phyloP scores from a whole-genome alignment of 2,329 filamentous ascomycete genomes.

The Phyllosticta paracitricarpa region DNA sequence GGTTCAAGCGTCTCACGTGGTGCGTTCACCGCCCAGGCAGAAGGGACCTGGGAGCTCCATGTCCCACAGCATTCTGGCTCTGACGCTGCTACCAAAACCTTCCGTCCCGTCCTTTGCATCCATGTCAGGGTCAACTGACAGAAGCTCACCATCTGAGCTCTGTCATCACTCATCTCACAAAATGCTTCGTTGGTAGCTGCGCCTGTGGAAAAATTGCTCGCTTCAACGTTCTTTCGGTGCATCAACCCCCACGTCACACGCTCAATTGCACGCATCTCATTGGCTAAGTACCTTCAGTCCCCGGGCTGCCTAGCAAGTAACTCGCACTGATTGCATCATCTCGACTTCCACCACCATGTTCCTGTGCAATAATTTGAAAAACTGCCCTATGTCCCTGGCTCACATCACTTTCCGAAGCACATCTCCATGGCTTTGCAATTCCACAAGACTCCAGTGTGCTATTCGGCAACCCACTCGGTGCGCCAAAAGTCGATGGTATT shows the following conservation, averaged over 20 bases:
- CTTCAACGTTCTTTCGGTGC: background rate
- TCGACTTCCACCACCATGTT: background rate
- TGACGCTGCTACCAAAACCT: no score
- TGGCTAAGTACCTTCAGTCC: background rate
- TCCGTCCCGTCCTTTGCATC: background rate
- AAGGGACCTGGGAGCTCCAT: no score
- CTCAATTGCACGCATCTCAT: background rate
- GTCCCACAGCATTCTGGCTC: no score
- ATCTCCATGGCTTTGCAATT: no score
- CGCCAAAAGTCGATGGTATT: conserved; percentile 23
- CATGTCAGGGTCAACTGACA: background rate
- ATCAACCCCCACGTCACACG: background rate
- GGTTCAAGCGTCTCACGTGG: background rate
- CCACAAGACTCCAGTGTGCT: background rate
- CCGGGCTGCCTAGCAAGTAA: no score
- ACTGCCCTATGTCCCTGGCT: background rate
- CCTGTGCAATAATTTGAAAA: background rate
- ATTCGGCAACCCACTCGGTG: conserved; percentile 20
- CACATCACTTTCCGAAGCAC: background rate
- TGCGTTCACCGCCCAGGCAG: no score
- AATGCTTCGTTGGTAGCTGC: no score
- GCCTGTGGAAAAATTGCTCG: no score
- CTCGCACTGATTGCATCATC: no score
- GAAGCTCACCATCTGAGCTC: no score
- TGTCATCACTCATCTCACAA: background rate